A percentile compares a stretch with the other conserved stretches of the same genome.
Conservation (phyloP, 164 flowering plant species). For the Tetrastigma voinierianum region DNA sequence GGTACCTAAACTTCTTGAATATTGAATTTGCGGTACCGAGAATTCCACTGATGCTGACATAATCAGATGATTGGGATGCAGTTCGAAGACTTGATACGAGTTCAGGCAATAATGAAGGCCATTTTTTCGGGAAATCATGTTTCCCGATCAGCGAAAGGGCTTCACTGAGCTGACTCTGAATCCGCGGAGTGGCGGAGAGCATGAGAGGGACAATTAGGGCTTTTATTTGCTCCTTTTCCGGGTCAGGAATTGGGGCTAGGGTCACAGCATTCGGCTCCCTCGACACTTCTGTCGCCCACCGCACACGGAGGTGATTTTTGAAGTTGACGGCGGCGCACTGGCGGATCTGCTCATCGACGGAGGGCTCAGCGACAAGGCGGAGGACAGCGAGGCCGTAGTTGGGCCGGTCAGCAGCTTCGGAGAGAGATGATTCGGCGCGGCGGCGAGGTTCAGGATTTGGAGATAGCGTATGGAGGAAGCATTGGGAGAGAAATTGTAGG, state of each 20-base stretch:
- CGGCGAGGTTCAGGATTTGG: slow-evolving; percentile 74
- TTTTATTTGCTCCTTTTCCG: slow-evolving; percentile 82
- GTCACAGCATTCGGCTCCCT: slow-evolving; percentile 14
- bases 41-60: slow-evolving; percentile 75
- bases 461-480: slow-evolving; percentile 80
- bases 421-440: slow-evolving; percentile 67
- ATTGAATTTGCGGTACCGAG: slow-evolving; percentile 78
- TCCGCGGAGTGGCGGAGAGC: slow-evolving; percentile 54
- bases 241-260: slow-evolving; percentile 35
- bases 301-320: slow-evolving; percentile 74
- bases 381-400: slow-evolving; percentile 81
- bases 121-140: slow-evolving; percentile 80
- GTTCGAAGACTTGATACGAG: slow-evolving; percentile 49
- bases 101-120: slow-evolving; percentile 81
- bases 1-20: slow-evolving; percentile 80
- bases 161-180: slow-evolving; percentile 84
- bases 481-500: slow-evolving; percentile 65
- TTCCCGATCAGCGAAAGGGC: slow-evolving; percentile 77
- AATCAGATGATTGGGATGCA: slow-evolving; percentile 49
- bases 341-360: slow-evolving; percentile 73
- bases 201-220: slow-evolving; percentile 70
- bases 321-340: slow-evolving; percentile 88
- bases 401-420: slow-evolving; percentile 60
- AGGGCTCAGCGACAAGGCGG: slow-evolving; percentile 61
- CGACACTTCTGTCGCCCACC: slow-evolving; percentile 48